phyloP scores from a whole-genome alignment of 306 rosid genomes.

The Fragaria ananassa region DNA sequence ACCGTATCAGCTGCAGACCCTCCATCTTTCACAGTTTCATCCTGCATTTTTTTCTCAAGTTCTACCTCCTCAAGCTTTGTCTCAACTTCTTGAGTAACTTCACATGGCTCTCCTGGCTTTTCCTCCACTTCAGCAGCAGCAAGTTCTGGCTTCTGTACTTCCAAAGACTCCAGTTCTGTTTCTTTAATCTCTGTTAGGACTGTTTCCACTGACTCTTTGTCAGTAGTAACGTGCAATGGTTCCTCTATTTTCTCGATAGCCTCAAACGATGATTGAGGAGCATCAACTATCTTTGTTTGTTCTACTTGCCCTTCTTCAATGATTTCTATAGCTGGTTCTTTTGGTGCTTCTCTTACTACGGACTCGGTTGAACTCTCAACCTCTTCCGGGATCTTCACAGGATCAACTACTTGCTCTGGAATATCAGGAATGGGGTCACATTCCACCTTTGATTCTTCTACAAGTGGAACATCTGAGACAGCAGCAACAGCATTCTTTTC shows the following conservation, averaged over 20 bases:
- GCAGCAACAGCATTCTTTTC: constrained; percentile 26
- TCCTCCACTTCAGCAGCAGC: constrained; percentile 34
- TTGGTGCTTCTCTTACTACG: constrained; percentile 21
- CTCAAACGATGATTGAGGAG: constrained; percentile 28
- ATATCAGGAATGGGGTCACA: constrained; percentile 29
- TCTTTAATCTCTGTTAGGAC: constrained; percentile 25
- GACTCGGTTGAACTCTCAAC: neutral
- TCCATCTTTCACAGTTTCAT: constrained; percentile 21
- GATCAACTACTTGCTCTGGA: constrained; percentile 25
- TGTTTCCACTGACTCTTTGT: constrained; percentile 18
- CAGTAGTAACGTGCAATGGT: constrained; percentile 17
- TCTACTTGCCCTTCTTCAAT: constrained; percentile 30
- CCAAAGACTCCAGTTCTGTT: neutral
- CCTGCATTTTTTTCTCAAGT: constrained; percentile 24
- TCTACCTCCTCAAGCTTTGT: constrained; percentile 29
- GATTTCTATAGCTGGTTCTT: constrained; percentile 10
- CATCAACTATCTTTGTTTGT: constrained; percentile 26
- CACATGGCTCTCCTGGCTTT: constrained; percentile 28
- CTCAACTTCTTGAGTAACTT: constrained; percentile 27
- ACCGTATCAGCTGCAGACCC: constrained; percentile 22
- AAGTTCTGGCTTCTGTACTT: constrained; percentile 19
- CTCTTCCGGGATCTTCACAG: constrained; percentile 13
- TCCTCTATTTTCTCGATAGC: constrained; percentile 25
- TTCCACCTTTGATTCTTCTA: constrained; percentile 24
- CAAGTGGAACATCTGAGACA: constrained; percentile 18